Percentiles rank a stretch among this genome's conserved stretches.
Evolutionary conservation across 225 moss, liverwort and hornwort genomes (phyloP).

Genomic region (Thuidium tamariscinum): DNA sequence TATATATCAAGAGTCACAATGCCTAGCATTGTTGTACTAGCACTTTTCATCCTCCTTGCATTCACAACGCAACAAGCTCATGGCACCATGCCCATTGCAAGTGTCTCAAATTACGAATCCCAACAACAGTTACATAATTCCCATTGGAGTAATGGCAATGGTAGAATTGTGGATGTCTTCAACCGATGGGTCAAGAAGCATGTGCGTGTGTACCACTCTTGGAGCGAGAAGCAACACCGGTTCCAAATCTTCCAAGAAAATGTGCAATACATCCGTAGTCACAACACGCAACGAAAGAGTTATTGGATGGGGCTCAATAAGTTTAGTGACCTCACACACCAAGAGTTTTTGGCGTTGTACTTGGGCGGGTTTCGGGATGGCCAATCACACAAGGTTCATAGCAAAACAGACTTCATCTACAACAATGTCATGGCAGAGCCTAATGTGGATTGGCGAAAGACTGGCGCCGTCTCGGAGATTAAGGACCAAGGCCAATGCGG

Average conservation of each 20-base stretch:
- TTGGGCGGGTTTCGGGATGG: neutral
- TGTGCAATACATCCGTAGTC: conserved; percentile 33
- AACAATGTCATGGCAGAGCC: neutral
- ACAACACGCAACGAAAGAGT: neutral
- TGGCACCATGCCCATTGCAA: fast-evolving
- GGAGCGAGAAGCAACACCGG: neutral
- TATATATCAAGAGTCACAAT: neutral
- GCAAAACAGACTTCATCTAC: conserved; percentile 13
- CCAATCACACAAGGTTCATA: neutral
- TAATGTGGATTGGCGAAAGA: conserved; percentile 49
- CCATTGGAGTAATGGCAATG: neutral
- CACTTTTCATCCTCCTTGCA: neutral
- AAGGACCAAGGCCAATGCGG: conserved; percentile 66
- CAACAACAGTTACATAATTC: neutral
- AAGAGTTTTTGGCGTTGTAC: conserved; percentile 34
- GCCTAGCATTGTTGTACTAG: neutral
- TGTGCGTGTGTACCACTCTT: neutral
- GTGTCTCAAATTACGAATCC: neutral
- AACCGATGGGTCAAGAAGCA: neutral
- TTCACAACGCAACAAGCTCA: neutral
- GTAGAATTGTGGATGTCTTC: neutral
- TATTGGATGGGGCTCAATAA: conserved; percentile 51
- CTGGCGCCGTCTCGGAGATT: conserved; percentile 27
- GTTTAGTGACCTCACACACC: conserved; percentile 57
- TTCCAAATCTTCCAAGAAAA: conserved; percentile 11